A percentile compares a stretch with the other conserved stretches of the same genome.
These are phyloP conservation scores for Lumnitzera racemosa DNA, from an alignment of 345 rosid genomes.

Conservation along the genomic window DNA sequence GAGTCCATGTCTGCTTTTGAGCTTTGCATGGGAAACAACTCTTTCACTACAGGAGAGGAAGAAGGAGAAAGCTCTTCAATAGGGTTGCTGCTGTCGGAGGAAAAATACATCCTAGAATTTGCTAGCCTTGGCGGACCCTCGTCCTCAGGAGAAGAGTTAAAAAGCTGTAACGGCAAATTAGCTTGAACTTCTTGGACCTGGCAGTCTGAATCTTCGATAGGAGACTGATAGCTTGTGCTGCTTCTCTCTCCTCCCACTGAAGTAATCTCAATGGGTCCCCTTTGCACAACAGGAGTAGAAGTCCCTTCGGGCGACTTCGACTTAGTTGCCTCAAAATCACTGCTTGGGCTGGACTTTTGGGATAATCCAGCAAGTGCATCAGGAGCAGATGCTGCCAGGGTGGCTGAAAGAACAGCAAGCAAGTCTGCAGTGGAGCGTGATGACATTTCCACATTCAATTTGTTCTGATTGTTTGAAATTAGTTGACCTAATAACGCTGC, in stretches of 20 bases:
- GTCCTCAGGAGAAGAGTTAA: conserved; percentile 66
- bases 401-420: conserved; percentile 63
- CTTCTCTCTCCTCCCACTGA: conserved; percentile 57
- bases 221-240: conserved; percentile 66
- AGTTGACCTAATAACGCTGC: conserved; percentile 36
- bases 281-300: conserved; percentile 27
- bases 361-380: conserved; percentile 47
- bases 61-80: conserved; percentile 67
- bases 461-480: conserved; percentile 29
- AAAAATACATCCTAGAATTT: conserved; percentile 71
- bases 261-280: conserved; percentile 35
- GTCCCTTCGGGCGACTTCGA: conserved; percentile 31
- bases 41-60: conserved; percentile 69
- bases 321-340: conserved; percentile 57
- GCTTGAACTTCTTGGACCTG: conserved; percentile 47
- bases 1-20: conserved; percentile 45
- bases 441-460: conserved; percentile 30
- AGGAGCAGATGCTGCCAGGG: conserved; percentile 54
- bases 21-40: conserved; percentile 67
- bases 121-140: conserved; percentile 61
- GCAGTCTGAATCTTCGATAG: conserved; percentile 61
- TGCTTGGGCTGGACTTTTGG: conserved; percentile 54
- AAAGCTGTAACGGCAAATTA: conserved; percentile 67
- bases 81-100: conserved; percentile 89
- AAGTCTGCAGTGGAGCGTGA: conserved; percentile 71